Evolutionary conservation across 2,329 filamentous ascomycete species (phyloP).

Genomic region (Fusarium euwallaceae): DNA sequence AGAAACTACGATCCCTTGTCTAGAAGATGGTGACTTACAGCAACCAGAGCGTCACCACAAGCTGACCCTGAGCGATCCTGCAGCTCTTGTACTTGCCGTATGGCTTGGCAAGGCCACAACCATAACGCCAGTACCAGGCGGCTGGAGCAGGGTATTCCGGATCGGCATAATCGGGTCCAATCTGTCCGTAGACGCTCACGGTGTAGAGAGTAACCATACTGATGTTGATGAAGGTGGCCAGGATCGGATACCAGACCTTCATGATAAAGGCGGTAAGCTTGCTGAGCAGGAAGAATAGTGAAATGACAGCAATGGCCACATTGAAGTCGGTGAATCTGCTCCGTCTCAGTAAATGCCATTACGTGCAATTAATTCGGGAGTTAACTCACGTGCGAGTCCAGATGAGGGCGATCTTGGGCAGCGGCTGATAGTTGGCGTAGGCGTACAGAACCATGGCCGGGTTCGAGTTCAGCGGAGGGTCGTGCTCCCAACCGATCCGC

Average conservation of each 20-base stretch:
- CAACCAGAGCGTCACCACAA: conserved; percentile 75
- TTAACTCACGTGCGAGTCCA: conserved; percentile 79
- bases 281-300: conserved; percentile 80
- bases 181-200: conserved; percentile 77
- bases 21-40: conserved; percentile 65
- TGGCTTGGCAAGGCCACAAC: conserved; percentile 71
- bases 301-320: conserved; percentile 80
- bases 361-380: background rate
- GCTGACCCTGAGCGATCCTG: conserved; percentile 75
- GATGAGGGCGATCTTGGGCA: conserved; percentile 74
- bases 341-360: conserved; percentile 5
- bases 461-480: conserved; percentile 75
- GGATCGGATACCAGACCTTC: conserved; percentile 76
- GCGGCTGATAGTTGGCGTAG: conserved; percentile 76
- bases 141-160: conserved; percentile 69
- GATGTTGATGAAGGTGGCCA: conserved; percentile 71
- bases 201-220: conserved; percentile 72
- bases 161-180: conserved; percentile 80
- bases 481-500: conserved; percentile 77
- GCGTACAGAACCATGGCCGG: conserved; percentile 78
- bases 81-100: conserved; percentile 71
- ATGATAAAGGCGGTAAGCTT: conserved; percentile 79
- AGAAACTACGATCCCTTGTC: background rate
- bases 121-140: conserved; percentile 82
- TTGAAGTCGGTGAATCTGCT: conserved; percentile 81